Evolutionary conservation across 495 filamentous ascomycete genomes (phyloP), one percentile per base, ranked within the genome.

Genomic region (Aspergillus bertholletiae): DNA sequence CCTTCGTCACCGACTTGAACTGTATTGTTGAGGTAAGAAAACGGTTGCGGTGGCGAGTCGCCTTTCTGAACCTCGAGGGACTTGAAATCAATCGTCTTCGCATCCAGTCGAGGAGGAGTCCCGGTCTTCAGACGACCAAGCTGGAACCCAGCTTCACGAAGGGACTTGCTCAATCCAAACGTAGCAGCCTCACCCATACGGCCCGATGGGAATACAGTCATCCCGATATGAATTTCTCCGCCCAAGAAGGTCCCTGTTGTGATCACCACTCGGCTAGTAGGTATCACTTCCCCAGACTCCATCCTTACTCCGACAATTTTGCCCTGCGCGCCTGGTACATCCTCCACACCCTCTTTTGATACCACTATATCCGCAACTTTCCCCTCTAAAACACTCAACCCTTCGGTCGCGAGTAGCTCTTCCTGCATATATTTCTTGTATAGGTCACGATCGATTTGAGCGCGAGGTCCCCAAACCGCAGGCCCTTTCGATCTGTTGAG

Each of bases 161-260:
- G 78, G 13, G 91, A 96, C 64, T 93, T 96, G 75, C 91, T 96
- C 35, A 98, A 78, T 1, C 95, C 93, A 58, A 91, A 91, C 1
- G 94, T 96, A 0, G 94, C 92, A 27, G 89, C 89, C 72, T 98
- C 94, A 6, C 94, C 94, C 75, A 98, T 93, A 1, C 94, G 84
- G 0, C 94, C 94, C 0, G 94, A 87, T 0, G 95, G 95, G 58
- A 79, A 94, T 0, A 77, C 81, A 37, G 95, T 83, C 5, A 98
- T 68, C 5, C 94, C 94, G 54, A 98, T 92, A 64, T 98, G 94
- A 52, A 98, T 98, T 68, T 97, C 95, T 21, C 94, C 94, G 46
- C 95, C 89, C 7, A 98, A 73, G 63, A 98, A 98, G 0, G 94
- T 98, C 0, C 94, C 94, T 0, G 94, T 97, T 0, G 94, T 97